These are phyloP conservation scores for Rhamnella rubrinervis DNA, from an alignment of 331 rosid species.

Conservation along the genomic window DNA sequence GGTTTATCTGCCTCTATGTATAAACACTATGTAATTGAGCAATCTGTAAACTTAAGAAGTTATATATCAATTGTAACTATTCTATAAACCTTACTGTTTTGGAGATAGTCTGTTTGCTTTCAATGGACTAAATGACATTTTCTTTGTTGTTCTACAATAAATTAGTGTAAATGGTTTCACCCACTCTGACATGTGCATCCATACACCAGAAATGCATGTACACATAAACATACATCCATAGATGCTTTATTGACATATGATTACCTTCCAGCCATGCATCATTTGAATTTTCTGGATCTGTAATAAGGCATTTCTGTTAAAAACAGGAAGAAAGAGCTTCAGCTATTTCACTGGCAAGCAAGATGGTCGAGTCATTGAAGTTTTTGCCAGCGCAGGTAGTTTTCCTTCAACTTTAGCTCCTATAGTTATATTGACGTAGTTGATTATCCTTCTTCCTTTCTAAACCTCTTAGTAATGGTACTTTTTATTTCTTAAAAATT, in stretches of 20 bases:
- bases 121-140: too few species aligned
- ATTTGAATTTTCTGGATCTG: constrained; percentile 24
- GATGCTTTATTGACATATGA: not conserved
- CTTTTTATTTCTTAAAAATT: constrained; percentile 26
- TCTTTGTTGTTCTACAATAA: too few species aligned
- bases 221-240: not conserved
- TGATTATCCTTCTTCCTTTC: constrained; percentile 12
- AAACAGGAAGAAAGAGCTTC: constrained; percentile 81
- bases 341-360: constrained; percentile 66
- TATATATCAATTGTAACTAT: too few species aligned
- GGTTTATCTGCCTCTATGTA: too few species aligned
- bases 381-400: constrained; percentile 77
- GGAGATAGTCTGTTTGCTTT: too few species aligned
- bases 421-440: constrained; percentile 21
- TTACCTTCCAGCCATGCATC: constrained; percentile 12
- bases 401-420: constrained; percentile 20
- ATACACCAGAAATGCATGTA: too few species aligned
- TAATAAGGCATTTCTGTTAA: constrained; percentile 35
- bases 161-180: too few species aligned
- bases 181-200: too few species aligned
- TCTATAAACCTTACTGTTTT: too few species aligned
- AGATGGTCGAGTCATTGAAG: constrained; percentile 91
- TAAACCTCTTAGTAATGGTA: constrained; percentile 34
- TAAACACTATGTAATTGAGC: too few species aligned
- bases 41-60: too few species aligned